A percentile compares a stretch with the other conserved stretches of the same genome.
Evolutionary conservation across 2,329 filamentous ascomycete genomes (phyloP).

Genomic region (Cytospora leucostoma): DNA sequence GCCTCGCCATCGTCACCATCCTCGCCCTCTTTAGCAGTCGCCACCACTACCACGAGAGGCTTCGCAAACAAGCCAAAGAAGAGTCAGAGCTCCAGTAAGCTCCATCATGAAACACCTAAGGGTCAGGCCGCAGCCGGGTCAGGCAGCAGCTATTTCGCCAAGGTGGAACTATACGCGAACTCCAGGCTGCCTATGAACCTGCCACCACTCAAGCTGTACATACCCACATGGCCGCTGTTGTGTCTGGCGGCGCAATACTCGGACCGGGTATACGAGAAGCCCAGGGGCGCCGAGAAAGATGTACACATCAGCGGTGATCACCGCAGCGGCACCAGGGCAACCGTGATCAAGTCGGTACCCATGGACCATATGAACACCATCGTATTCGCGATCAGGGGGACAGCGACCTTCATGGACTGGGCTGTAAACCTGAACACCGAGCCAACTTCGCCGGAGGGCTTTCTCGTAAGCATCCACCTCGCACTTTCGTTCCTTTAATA

Average conservation of each 20-base stretch:
- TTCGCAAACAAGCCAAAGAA: slow-evolving; percentile 25
- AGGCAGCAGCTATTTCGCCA: slow-evolving; percentile 65
- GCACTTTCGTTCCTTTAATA: neutral
- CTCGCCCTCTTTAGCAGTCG: slow-evolving; percentile 2
- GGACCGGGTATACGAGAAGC: slow-evolving; percentile 69
- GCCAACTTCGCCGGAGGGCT: slow-evolving; percentile 65
- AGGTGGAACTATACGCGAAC: slow-evolving; percentile 78
- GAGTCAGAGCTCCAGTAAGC: slow-evolving; percentile 35
- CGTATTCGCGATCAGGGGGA: slow-evolving; percentile 82
- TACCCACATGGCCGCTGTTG: slow-evolving; percentile 74
- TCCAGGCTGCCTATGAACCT: slow-evolving; percentile 70
- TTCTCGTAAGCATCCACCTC: slow-evolving; percentile 52
- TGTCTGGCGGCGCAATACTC: slow-evolving; percentile 80
- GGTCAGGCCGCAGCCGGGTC: slow-evolving; percentile 40
- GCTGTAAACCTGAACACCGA: slow-evolving; percentile 75
- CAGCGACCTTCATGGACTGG: slow-evolving; percentile 82
- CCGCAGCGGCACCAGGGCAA: slow-evolving; percentile 76
- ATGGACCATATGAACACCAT: slow-evolving; percentile 78
- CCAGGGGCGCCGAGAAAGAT: slow-evolving; percentile 63
- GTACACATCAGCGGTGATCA: slow-evolving; percentile 72
- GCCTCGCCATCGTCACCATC: neutral
- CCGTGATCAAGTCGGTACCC: slow-evolving; percentile 79
- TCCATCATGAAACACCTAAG: slow-evolving; percentile 39
- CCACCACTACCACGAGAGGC: slow-evolving; percentile 14
- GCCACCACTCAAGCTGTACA: slow-evolving; percentile 69